Evolutionary conservation across 352 stramenopile species (phyloP).

Genomic region (Detonula confervacea): DNA sequence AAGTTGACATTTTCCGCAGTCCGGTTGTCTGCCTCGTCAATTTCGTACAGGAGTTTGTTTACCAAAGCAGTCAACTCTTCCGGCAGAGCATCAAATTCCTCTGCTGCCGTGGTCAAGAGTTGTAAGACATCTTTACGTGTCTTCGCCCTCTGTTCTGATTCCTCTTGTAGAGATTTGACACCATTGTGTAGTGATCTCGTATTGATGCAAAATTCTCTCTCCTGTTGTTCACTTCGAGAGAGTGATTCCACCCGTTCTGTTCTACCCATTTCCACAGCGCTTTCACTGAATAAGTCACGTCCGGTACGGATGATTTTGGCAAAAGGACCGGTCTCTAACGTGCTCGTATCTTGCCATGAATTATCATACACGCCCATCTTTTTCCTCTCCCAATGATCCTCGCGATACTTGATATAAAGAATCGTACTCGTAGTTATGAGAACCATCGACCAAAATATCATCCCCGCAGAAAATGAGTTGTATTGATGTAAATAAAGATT

Average conservation of each 20-base stretch:
- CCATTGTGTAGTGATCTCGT: slow-evolving; percentile 29
- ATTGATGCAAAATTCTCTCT: slow-evolving; percentile 32
- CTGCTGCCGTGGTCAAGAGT: slow-evolving; percentile 40
- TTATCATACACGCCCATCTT: slow-evolving; percentile 51
- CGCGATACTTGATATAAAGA: slow-evolving; percentile 45
- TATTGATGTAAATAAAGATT: slow-evolving; percentile 40
- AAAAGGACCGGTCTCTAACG: slow-evolving; percentile 30
- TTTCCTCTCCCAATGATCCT: slow-evolving; percentile 44
- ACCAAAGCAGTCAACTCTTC: slow-evolving; percentile 34
- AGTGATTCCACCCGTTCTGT: slow-evolving; percentile 28
- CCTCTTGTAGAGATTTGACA: slow-evolving; percentile 14
- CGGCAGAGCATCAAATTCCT: slow-evolving; percentile 53
- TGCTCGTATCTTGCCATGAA: slow-evolving; percentile 42
- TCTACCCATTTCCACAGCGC: slow-evolving; percentile 23
- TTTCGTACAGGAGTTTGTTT: slow-evolving; percentile 46
- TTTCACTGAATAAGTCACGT: slow-evolving; percentile 42
- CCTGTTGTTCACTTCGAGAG: slow-evolving; percentile 19
- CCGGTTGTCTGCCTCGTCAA: slow-evolving; percentile 41
- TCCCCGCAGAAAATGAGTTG: slow-evolving; percentile 5
- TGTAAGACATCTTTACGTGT: slow-evolving; percentile 42
- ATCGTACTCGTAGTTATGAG: slow-evolving; percentile 32
- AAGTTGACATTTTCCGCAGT: slow-evolving; percentile 21
- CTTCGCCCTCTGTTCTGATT: slow-evolving; percentile 26
- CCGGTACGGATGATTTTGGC: slow-evolving; percentile 43
- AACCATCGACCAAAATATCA: slow-evolving; percentile 54